Conservation (phyloP, 139 green algal species). For the Coelastrella sp. region DNA sequence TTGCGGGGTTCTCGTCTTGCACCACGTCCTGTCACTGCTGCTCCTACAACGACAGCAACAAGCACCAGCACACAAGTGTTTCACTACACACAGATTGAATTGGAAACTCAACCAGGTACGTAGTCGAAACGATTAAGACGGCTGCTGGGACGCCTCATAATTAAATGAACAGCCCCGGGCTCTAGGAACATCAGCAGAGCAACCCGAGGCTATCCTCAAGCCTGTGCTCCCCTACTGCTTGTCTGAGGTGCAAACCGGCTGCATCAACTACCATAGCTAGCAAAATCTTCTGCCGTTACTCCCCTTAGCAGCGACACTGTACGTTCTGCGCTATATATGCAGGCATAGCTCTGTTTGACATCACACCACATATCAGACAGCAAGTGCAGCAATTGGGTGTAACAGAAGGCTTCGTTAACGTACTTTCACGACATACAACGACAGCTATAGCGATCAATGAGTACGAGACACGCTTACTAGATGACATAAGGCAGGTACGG, state of each 20-base stretch:
- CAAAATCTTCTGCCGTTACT: too few relatives aligned
- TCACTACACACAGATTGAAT: slow-evolving; percentile 57
- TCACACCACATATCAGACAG: slow-evolving; percentile 65
- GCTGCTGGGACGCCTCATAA: too few relatives aligned
- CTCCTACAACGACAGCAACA: neutral
- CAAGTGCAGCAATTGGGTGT: slow-evolving; percentile 62
- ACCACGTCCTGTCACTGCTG: neutral
- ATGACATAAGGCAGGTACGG: slow-evolving; percentile 81
- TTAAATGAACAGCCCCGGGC: too few relatives aligned
- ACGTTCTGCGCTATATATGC: neutral
- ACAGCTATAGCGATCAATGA: slow-evolving; percentile 87
- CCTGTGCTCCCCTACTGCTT: too few relatives aligned
- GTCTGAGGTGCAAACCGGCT: too few relatives aligned
- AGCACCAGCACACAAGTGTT: slow-evolving; percentile 42
- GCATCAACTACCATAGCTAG: too few relatives aligned
- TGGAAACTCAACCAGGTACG: slow-evolving; percentile 55
- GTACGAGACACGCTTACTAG: slow-evolving; percentile 77
- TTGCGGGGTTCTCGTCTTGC: neutral
- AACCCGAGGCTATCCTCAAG: too few relatives aligned
- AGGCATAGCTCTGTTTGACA: slow-evolving; percentile 71
- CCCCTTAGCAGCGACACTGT: neutral
- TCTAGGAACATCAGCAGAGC: too few relatives aligned
- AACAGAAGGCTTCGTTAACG: slow-evolving; percentile 72
- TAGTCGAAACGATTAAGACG: neutral
- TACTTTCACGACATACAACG: slow-evolving; percentile 75